Evolutionary conservation across 441 rosid species (phyloP).

Genomic region (Arabidopsis hybrid): DNA sequence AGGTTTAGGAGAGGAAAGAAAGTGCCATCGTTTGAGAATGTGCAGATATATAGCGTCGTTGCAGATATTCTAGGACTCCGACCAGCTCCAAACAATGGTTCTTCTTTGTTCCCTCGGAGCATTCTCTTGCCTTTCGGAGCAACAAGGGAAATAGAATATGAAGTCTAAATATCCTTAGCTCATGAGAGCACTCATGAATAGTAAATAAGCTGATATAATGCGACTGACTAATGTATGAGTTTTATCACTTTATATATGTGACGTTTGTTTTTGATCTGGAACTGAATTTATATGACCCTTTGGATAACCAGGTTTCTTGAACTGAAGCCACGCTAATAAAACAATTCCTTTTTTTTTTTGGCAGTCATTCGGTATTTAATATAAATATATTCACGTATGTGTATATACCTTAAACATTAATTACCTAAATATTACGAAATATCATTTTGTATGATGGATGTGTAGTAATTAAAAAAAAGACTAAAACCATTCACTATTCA

Average conservation of each 20-base stretch:
- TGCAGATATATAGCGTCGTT: slow-evolving; percentile 78
- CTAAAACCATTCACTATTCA: too few relatives aligned
- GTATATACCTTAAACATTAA: too few relatives aligned
- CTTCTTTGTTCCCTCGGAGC: slow-evolving; percentile 52
- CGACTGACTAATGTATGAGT: background rate
- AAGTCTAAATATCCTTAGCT: background rate
- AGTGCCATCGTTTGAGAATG: slow-evolving; percentile 89
- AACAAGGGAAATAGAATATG: background rate
- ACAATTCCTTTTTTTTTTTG: too few relatives aligned
- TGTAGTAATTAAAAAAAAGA: too few relatives aligned
- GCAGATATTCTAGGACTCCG: slow-evolving; percentile 75
- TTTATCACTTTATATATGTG: too few relatives aligned
- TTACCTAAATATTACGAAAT: too few relatives aligned
- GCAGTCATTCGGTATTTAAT: too few relatives aligned
- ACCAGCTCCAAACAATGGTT: slow-evolving; percentile 83
- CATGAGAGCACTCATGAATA: background rate
- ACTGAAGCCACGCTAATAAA: background rate
- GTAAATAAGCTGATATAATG: background rate
- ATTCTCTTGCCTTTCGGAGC: slow-evolving; percentile 52
- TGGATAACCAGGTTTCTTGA: background rate
- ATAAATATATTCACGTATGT: too few relatives aligned
- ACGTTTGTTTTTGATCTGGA: too few relatives aligned
- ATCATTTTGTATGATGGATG: too few relatives aligned
- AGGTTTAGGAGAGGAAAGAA: slow-evolving; percentile 72
- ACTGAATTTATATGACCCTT: background rate